Percentiles rank a stretch among this genome's conserved stretches.
Evolutionary conservation across 2,329 filamentous ascomycete species (phyloP).

Genomic region (Apiospora aurea): DNA sequence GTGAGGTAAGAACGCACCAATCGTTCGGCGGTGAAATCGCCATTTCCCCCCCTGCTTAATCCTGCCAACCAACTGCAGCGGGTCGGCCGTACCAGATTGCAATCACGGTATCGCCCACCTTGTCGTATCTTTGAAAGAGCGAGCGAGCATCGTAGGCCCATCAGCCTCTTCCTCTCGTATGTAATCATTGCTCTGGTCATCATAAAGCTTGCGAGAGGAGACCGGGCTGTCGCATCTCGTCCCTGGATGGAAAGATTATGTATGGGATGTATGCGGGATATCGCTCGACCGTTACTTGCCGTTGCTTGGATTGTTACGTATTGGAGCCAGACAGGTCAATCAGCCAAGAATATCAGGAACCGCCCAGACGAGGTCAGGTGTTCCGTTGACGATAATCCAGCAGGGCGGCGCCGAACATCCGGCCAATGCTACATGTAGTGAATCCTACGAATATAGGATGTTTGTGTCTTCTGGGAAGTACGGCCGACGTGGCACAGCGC

Average conservation of each 20-base stretch:
- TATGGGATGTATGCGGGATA: background rate
- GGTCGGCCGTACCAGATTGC: background rate
- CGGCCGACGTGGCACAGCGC: conserved; percentile 11
- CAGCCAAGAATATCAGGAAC: background rate
- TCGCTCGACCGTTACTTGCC: background rate
- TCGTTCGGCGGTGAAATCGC: background rate
- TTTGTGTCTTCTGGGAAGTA: conserved; percentile 16
- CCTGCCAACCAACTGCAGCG: background rate
- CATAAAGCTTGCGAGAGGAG: background rate
- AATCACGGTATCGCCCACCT: background rate
- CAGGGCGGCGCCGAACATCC: conserved; percentile 4
- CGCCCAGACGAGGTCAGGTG: background rate
- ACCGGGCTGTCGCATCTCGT: background rate
- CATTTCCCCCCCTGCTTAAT: background rate
- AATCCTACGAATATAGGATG: background rate
- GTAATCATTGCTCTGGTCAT: background rate
- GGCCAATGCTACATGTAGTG: background rate
- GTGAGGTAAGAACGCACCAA: background rate
- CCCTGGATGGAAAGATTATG: background rate
- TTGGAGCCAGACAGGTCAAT: background rate
- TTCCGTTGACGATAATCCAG: conserved; percentile 10
- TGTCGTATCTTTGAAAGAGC: background rate
- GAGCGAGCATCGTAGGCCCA: background rate
- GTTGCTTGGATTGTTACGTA: background rate
- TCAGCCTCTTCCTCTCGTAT: background rate